Conservation (phyloP, 2,329 filamentous ascomycete species). For the Trichophyton mentagrophytes region DNA sequence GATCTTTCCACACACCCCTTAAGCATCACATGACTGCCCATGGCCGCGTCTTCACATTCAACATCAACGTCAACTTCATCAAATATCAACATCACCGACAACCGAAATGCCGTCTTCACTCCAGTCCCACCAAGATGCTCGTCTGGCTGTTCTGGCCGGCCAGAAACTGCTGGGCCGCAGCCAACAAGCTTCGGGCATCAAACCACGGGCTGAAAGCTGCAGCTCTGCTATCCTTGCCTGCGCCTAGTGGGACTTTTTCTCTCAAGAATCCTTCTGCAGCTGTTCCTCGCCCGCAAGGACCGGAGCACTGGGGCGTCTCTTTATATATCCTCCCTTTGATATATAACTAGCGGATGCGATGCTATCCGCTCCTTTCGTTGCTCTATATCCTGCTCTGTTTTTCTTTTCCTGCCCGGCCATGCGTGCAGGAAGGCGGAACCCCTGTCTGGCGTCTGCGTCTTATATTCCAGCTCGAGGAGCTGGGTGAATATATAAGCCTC, state of each 20-base stretch:
- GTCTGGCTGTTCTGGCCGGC: background rate
- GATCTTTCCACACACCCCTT: background rate
- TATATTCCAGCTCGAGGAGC: background rate
- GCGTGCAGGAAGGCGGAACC: background rate
- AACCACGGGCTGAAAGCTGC: background rate
- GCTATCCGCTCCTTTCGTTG: background rate
- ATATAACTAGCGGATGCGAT: background rate
- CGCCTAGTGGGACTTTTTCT: background rate
- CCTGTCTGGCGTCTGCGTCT: background rate
- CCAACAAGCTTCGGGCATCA: slow-evolving; percentile 3
- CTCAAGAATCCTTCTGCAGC: background rate
- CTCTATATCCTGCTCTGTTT: background rate
- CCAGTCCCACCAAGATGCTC: background rate
- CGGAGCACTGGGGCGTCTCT: background rate
- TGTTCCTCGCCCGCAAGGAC: background rate
- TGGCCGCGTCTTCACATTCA: background rate
- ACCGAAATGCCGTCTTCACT: background rate
- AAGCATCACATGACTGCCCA: background rate
- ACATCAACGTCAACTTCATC: background rate
- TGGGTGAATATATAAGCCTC: background rate
- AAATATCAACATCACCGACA: background rate
- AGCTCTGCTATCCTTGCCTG: background rate
- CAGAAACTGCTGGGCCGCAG: background rate
- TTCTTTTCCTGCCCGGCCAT: background rate
- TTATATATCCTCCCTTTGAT: background rate